Conservation (phyloP, 73 alveolate genomes). For the Stentor roeselii region DNA sequence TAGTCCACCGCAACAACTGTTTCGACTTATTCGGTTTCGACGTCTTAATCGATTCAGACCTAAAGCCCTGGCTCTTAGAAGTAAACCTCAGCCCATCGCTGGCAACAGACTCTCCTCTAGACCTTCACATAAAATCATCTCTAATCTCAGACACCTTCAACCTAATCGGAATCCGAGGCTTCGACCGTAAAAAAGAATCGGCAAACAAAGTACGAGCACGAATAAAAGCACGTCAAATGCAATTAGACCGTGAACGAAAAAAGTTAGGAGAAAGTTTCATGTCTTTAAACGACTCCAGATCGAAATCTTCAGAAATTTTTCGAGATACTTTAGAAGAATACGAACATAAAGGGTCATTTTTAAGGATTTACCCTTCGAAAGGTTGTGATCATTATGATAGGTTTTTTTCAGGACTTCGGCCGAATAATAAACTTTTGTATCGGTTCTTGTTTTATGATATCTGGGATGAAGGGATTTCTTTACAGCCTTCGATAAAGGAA, state of each 20-base stretch:
- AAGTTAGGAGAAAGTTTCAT: neutral
- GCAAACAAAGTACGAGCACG: conserved; percentile 36
- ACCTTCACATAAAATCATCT: conserved; percentile 64
- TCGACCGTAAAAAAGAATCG: conserved; percentile 49
- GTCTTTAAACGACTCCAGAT: neutral
- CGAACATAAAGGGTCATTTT: conserved; percentile 1
- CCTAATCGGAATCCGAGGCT: conserved; percentile 58
- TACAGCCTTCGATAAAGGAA: neutral
- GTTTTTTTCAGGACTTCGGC: conserved; percentile 32
- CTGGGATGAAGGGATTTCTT: neutral
- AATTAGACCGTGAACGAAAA: neutral
- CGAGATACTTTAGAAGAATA: conserved; percentile 27
- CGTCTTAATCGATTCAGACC: conserved; percentile 64
- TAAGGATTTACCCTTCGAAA: conserved; percentile 59
- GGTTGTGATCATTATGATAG: conserved; percentile 43
- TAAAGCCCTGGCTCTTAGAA: conserved; percentile 88
- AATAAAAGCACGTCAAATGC: conserved; percentile 32
- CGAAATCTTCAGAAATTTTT: neutral
- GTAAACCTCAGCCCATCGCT: conserved; percentile 90
- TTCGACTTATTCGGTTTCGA: conserved; percentile 81
- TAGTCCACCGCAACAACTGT: conserved; percentile 50
- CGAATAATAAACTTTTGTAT: neutral
- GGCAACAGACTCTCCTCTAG: conserved; percentile 83
- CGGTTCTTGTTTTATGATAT: neutral
- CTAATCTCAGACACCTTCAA: conserved; percentile 75